A percentile compares a stretch with the other conserved stretches of the same genome.
phyloP scores from a whole-genome alignment of 2,329 filamentous ascomycete species.

The Talaromyces pinophilus region DNA sequence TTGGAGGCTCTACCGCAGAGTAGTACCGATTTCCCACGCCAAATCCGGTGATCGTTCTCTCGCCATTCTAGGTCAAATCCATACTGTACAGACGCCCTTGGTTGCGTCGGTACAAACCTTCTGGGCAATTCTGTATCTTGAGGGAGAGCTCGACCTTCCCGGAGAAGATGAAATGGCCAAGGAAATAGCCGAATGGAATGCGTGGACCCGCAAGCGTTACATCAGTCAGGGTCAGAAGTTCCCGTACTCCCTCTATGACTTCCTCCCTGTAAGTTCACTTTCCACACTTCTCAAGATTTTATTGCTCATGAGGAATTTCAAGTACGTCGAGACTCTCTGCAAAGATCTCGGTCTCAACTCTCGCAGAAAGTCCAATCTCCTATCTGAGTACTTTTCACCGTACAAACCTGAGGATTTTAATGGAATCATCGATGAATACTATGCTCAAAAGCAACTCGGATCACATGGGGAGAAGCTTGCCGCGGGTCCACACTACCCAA shows the following conservation, averaged over 20 bases:
- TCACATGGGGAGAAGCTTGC: too few species aligned
- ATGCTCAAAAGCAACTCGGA: background rate
- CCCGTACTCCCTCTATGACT: constrained; percentile 38
- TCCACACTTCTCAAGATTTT: too few species aligned
- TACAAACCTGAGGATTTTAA: constrained; percentile 35
- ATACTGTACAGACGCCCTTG: constrained; percentile 33
- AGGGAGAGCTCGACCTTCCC: constrained; percentile 24
- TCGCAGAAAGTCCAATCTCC: constrained; percentile 33
- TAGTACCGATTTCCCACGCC: too few species aligned
- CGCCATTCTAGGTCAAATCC: constrained; percentile 36
- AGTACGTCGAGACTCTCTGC: constrained; percentile 37
- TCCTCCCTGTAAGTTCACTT: constrained; percentile 31
- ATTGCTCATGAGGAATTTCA: too few species aligned
- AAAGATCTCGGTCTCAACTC: constrained; percentile 34
- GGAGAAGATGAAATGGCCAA: constrained; percentile 13
- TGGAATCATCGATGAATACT: constrained; percentile 34
- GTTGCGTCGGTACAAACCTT: constrained; percentile 35
- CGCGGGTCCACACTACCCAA: too few species aligned
- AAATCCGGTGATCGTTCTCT: constrained; percentile 32
- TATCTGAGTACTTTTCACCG: constrained; percentile 33
- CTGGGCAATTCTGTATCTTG: constrained; percentile 35
- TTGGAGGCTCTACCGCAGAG: background rate
- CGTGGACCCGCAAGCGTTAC: constrained; percentile 39
- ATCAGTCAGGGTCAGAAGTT: constrained; percentile 33
- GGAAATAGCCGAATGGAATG: constrained; percentile 35